Evolutionary conservation across 192 early-diverging fungal species (phyloP), one percentile per base, ranked within the genome.

Genomic region (Spinellus fusiger): DNA sequence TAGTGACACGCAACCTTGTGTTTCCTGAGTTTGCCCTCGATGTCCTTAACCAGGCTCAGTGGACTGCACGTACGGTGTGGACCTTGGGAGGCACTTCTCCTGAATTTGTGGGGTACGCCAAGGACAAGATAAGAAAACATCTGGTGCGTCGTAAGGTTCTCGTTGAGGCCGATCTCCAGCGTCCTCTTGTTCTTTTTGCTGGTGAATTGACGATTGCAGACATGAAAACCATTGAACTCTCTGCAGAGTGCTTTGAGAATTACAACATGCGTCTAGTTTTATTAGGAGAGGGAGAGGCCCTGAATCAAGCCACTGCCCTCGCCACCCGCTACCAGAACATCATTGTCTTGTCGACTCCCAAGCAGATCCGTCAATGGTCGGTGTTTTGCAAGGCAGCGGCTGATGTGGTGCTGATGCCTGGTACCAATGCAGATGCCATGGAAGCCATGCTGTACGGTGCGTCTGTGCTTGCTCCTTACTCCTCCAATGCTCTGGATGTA

Each of bases 371-470:
- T 18, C 61, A 73, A 35, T 79, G 75, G 71, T 73, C 66, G n/a
- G 51, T 76, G 7, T 76, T 76, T 48, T 77, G 56, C 56, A 73
- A 79, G 33, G 71, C 73, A 16, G 79, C 81, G 7, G 75, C 81
- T 8, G 81, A 83, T 66, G 70, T 78, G 50, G 37, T 76, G 1
- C 58, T 83, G 46, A 70, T 80, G 0, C 81, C 81, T 1, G 33
- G 54, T 20, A 32, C n/a, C 34, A 35, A 35, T 22, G 61, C 78
- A 3, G 68, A 77, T 4, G 80, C 80, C 12, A 78, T 74, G 5
- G 78, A 83, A 61, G 81, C 76, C 13, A 66, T 83, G 31, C 55
- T 80, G 6, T 83, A 80, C 65, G 81, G 81, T 33, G 62, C 76
- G 5, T 55, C 73, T 25, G 66, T 80, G 2, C 70, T 83, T 33